phyloP scores from a whole-genome alignment of 2,329 filamentous ascomycete genomes.

The Aureobasidium melanogenum region DNA sequence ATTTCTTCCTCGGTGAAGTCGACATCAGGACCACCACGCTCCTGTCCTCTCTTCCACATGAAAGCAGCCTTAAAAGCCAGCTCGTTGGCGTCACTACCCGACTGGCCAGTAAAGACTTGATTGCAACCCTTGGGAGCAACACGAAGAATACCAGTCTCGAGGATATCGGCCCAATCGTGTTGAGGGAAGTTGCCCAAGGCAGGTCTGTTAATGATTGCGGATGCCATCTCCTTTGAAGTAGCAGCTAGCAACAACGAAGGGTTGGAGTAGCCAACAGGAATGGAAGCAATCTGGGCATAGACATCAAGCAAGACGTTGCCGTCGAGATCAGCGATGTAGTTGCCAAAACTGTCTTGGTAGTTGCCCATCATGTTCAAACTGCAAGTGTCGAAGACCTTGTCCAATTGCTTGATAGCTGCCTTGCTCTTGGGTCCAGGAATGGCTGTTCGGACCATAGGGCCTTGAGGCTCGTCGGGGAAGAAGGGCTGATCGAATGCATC shows the following conservation, averaged over 20 bases:
- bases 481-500: constrained; percentile 35
- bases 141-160: constrained; percentile 67
- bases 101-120: constrained; percentile 81
- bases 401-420: constrained; percentile 56
- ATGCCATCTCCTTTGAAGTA: constrained; percentile 65
- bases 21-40: constrained; percentile 64
- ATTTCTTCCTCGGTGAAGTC: constrained; percentile 73
- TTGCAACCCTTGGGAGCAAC: constrained; percentile 72
- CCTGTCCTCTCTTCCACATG: constrained; percentile 73
- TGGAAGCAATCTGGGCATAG: constrained; percentile 85
- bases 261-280: constrained; percentile 86
- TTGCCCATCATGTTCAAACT: constrained; percentile 72
- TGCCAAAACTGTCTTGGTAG: constrained; percentile 62
- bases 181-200: constrained; percentile 83
- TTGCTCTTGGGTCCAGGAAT: constrained; percentile 68
- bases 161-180: constrained; percentile 66
- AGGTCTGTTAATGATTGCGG: constrained; percentile 73
- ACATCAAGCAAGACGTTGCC: constrained; percentile 63
- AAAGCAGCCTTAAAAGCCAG: constrained; percentile 88
- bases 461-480: constrained; percentile 48
- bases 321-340: constrained; percentile 65
- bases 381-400: constrained; percentile 72
- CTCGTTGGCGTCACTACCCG: constrained; percentile 85
- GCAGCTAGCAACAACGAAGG: constrained; percentile 59
- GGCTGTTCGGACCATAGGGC: constrained; percentile 42